Evolutionary conservation across 768 basidiomycete species (phyloP).

Genomic region (Rhizopogon vulgaris): DNA sequence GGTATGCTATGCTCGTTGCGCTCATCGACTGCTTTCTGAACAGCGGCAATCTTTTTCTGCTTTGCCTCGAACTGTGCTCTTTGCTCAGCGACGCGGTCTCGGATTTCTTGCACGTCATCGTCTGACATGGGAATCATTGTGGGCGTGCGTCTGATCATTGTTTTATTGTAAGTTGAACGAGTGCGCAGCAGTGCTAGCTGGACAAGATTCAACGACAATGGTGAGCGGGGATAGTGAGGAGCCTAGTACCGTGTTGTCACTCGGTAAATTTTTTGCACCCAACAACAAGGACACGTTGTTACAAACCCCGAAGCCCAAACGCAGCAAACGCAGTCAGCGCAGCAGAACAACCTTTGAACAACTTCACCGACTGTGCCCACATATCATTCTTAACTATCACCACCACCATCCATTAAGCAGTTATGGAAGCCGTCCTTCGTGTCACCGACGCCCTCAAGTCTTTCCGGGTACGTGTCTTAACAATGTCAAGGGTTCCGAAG

Average conservation of each 20-base stretch:
- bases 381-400: neutral
- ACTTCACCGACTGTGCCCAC: neutral
- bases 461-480: constrained; percentile 48
- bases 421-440: constrained; percentile 64
- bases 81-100: constrained; percentile 50
- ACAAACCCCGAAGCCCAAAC: neutral
- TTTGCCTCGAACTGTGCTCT: constrained; percentile 35
- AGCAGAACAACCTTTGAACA: constrained; percentile 5
- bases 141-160: constrained; percentile 77
- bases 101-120: constrained; percentile 72
- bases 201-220: neutral
- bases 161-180: neutral
- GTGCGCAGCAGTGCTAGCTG: too few relatives aligned
- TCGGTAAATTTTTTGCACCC: constrained; percentile 3
- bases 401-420: constrained; percentile 2
- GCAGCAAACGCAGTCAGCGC: constrained; percentile 3
- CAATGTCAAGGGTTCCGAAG: neutral
- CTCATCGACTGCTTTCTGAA: constrained; percentile 41
- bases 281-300: constrained; percentile 10
- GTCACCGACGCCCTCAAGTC: constrained; percentile 64
- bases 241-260: too few relatives aligned
- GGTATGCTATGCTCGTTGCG: constrained; percentile 9
- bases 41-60: constrained; percentile 36
- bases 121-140: constrained; percentile 75
- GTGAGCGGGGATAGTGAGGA: neutral